These are phyloP conservation scores for Stephanocyclus meneghinianus DNA, from an alignment of 352 stramenopile species.

Conservation along the genomic window DNA sequence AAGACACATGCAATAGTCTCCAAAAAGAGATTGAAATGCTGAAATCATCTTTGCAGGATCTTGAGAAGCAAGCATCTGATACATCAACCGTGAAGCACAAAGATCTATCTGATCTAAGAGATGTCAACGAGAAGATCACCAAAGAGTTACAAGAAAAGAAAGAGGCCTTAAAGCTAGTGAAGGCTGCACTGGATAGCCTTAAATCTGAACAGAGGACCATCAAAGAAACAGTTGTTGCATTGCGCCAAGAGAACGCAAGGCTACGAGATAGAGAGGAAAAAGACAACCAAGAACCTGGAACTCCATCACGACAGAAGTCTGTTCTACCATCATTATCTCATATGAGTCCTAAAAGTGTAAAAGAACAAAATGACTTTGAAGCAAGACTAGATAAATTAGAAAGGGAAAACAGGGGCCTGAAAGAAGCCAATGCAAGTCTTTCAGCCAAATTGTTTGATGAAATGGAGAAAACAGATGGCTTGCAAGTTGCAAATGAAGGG, in stretches of 20 bases:
- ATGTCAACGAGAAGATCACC: slow-evolving; percentile 11
- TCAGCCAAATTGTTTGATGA: slow-evolving; percentile 36
- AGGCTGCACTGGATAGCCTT: slow-evolving; percentile 16
- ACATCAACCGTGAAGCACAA: slow-evolving; percentile 1
- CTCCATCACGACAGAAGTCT: background rate
- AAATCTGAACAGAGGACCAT: slow-evolving; percentile 24
- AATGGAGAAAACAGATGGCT: slow-evolving; percentile 36
- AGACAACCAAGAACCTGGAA: background rate
- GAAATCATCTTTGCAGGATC: no score
- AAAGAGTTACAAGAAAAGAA: slow-evolving; percentile 28
- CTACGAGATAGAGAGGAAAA: slow-evolving; percentile 19
- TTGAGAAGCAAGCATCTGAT: background rate
- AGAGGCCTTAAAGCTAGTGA: slow-evolving; percentile 17
- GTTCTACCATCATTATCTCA: slow-evolving; percentile 1
- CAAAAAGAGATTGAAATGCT: slow-evolving; percentile 3
- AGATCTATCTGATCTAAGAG: slow-evolving; percentile 12
- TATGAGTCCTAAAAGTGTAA: background rate
- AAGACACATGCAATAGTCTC: slow-evolving; percentile 21
- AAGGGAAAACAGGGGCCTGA: slow-evolving; percentile 32
- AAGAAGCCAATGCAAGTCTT: slow-evolving; percentile 27
- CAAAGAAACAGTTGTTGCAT: slow-evolving; percentile 27
- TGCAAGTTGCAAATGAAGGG: slow-evolving; percentile 32
- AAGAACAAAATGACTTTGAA: slow-evolving; percentile 26
- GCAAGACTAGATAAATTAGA: slow-evolving; percentile 25
- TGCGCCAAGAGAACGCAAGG: slow-evolving; percentile 26